Evolutionary conservation across 2,329 filamentous ascomycete species (phyloP).

Genomic region (Aspergillus hortae): DNA sequence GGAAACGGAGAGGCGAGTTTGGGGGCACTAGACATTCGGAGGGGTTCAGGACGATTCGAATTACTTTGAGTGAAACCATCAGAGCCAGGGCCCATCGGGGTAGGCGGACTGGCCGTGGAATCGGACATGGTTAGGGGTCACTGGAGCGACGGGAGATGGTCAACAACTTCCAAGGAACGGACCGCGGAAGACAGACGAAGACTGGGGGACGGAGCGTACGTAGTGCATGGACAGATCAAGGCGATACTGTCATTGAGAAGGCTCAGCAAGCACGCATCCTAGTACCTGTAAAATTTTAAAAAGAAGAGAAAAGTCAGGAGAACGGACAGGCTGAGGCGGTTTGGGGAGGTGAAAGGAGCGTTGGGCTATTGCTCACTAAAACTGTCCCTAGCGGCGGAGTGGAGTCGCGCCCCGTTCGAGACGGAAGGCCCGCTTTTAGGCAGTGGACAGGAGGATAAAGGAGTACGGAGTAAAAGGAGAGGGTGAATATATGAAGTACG

Average conservation of each 20-base stretch:
- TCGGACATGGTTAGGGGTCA: conserved; percentile 22
- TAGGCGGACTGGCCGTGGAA: conserved; percentile 15
- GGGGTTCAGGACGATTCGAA: conserved; percentile 14
- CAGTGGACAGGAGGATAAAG: background rate
- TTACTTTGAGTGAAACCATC: conserved; percentile 13
- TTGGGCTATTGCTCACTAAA: conserved; percentile 8
- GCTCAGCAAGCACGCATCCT: conserved; percentile 4
- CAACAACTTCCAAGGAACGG: background rate
- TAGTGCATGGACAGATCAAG: background rate
- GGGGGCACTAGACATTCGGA: conserved; percentile 16
- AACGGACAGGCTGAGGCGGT: conserved; percentile 8
- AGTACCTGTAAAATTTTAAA: background rate
- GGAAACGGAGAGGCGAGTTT: conserved; percentile 27
- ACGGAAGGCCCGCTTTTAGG: conserved; percentile 25
- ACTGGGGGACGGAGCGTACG: background rate
- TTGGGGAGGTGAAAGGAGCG: conserved; percentile 22
- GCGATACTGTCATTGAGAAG: background rate
- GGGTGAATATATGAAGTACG: background rate
- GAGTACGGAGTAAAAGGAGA: background rate
- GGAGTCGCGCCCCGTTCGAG: conserved; percentile 25
- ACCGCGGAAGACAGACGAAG: background rate
- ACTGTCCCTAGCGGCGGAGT: conserved; percentile 24
- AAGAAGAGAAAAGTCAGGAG: background rate
- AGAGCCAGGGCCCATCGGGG: conserved; percentile 15
- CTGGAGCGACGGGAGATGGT: conserved; percentile 3